Evolutionary conservation across 768 basidiomycete genomes (phyloP), one percentile per base, ranked within the genome.

Genomic region (Hygrocybe punicea): DNA sequence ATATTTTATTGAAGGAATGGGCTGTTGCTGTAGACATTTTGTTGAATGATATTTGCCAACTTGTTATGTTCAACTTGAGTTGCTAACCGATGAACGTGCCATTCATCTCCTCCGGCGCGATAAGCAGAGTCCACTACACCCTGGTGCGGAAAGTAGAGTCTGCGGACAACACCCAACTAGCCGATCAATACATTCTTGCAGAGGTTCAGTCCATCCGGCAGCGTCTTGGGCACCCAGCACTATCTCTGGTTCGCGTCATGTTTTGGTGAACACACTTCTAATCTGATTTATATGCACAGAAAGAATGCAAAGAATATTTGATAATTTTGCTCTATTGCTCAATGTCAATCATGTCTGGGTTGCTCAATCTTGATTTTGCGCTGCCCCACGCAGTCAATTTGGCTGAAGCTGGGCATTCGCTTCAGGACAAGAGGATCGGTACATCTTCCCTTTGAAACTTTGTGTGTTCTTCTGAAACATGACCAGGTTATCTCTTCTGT

Each of bases 1-100:
- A 77, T 40, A 92, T 81, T 66, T 91, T 93, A 71, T 84, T 87
- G 70, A 92, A 91, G 17, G 89, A 84, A 64, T 89, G 87, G 36
- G 86, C 84, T 9, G 83, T 79, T 34, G 75, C 67, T 25, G 60
- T 63, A 40, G 70, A 61, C 35, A 73, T 69, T 67, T 51, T 60
- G 59, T 55, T 53, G 35, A 53, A 36, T 9, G 36, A 16, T 13
- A 53, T 19, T 9, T 37, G 51, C 16, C 10, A 53, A 13, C 14
- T n/a, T 8, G n/a, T 24, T 35, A 21, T 16, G 6, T 9, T 9
- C 53, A 42, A 42, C 6, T 46, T 33, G 42, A 39, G 10, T 25
- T 36, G 19, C 42, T 7, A n/a, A 16, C 58, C 59, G 50, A 90
- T 91, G 88, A 81, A 91, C 48, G 81, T 90, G 2, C 85, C 90